Base-by-base conservation (phyloP, 2,329 filamentous ascomycete species). In the Elsinoe perseae region DNA sequence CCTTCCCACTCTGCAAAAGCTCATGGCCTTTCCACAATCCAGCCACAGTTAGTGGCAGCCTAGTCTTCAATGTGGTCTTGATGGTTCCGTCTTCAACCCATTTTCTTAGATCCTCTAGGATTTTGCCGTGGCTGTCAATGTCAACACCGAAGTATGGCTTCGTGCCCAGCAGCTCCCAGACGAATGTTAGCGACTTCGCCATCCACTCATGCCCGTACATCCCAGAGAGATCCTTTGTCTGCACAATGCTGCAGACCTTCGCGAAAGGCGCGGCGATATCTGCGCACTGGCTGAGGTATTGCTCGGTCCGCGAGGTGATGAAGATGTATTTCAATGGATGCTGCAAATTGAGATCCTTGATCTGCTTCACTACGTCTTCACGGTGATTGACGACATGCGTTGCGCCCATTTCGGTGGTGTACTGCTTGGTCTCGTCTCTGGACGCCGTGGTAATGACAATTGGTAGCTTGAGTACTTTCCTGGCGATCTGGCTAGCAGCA, bases 141-240 rank as follows among this genome's bases (percentile, higher is more conserved):
- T 70, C 64, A n/a, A 70, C 67, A 16, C 66, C 61, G 56, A 75
- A 71, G 60, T 70, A 73, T 2, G 68, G 65, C 20, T 73, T 72
- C 1, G 72, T 72, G 1, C 71, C 72, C 8, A 76, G 48, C 61
- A 73, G 65, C 60, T 67, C 69, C 72, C 74, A 76, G 2, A 67
- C 63, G 55, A 74, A 76, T 0, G 68, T 69, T 52, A 76, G 59
- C 14, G 68, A 72, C 63, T 76, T 76, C 50, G 71, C 68, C 72
- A 75, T 73, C 62, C 73, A 75, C 62, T 73, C 67, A 2, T 73
- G 72, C 2, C 72, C 73, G 58, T 76, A 75, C 70, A 75, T 72
- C 21, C 68, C 68, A 25, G 44, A 32, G 28, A 70, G 60, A 30
- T 73, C 69, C 43, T 68, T 60, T 6, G 69, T 69, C 61, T 77